Evolutionary conservation across 495 filamentous ascomycete genomes (phyloP).

Genomic region (Penicillium simplicissimum): DNA sequence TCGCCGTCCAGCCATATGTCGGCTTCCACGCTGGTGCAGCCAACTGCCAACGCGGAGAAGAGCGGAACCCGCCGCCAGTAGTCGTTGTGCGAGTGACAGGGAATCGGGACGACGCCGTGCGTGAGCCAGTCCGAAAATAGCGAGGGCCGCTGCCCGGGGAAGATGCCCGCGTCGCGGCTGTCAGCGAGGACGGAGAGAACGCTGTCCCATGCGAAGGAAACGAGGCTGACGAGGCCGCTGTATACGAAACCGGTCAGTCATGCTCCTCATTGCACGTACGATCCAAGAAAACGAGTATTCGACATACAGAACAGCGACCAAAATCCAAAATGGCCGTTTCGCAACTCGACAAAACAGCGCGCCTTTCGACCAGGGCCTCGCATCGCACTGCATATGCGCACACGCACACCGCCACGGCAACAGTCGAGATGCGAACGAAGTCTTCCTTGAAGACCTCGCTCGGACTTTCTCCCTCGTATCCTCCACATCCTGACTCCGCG

Average conservation of each 20-base stretch:
- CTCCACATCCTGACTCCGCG: not conserved
- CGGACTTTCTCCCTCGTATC: not conserved
- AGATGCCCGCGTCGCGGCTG: slow-evolving; percentile 41
- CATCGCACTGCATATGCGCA: slow-evolving; percentile 8
- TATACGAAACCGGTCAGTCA: not conserved
- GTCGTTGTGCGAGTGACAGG: slow-evolving; percentile 68
- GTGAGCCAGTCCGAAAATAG: slow-evolving; percentile 18
- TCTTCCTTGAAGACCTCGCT: not conserved
- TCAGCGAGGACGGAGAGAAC: slow-evolving; percentile 5
- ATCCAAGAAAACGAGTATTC: not conserved
- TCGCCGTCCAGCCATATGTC: slow-evolving; percentile 66
- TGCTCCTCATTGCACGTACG: not conserved
- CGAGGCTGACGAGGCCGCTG: slow-evolving; percentile 16
- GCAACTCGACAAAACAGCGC: slow-evolving; percentile 4
- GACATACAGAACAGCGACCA: slow-evolving; percentile 14
- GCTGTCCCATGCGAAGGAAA: slow-evolving; percentile 3
- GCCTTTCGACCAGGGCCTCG: not conserved
- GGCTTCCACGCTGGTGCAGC: slow-evolving; percentile 67
- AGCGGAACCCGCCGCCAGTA: slow-evolving; percentile 61
- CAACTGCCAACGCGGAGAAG: slow-evolving; percentile 50
- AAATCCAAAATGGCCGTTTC: slow-evolving; percentile 8
- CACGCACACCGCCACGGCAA: slow-evolving; percentile 15
- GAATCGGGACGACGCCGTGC: slow-evolving; percentile 17
- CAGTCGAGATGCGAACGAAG: not conserved
- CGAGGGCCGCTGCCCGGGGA: slow-evolving; percentile 17